Conservation (phyloP, 2,329 filamentous ascomycete species). For the Stagonosporopsis rhizophila region DNA sequence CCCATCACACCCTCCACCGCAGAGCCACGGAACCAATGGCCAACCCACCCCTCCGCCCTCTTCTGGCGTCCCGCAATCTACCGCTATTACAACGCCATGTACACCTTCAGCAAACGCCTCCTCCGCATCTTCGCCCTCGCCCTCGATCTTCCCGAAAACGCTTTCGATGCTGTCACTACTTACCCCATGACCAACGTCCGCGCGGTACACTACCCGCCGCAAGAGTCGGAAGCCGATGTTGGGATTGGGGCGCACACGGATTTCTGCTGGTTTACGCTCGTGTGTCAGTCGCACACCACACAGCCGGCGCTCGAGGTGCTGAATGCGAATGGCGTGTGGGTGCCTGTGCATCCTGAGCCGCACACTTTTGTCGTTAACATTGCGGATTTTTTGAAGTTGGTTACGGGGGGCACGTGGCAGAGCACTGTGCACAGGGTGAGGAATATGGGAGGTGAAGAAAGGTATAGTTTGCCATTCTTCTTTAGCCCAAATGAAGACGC, state of each 20-base stretch:
- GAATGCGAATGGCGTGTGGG: slow-evolving; percentile 52
- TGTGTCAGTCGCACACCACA: slow-evolving; percentile 38
- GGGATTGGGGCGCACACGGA: slow-evolving; percentile 54
- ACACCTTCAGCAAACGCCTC: slow-evolving; percentile 42
- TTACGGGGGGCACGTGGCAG: slow-evolving; percentile 51
- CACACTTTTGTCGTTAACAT: slow-evolving; percentile 53
- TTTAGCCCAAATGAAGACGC: slow-evolving; percentile 48
- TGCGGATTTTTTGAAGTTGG: slow-evolving; percentile 51
- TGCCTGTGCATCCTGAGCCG: slow-evolving; percentile 47
- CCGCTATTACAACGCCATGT: slow-evolving; percentile 42
- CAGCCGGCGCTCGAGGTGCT: slow-evolving; percentile 50
- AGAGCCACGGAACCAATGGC: slow-evolving; percentile 43
- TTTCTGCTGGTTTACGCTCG: slow-evolving; percentile 54
- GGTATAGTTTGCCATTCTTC: slow-evolving; percentile 54
- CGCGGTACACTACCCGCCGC: slow-evolving; percentile 52
- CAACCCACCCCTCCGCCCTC: slow-evolving; percentile 32
- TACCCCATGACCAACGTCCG: slow-evolving; percentile 54
- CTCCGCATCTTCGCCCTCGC: slow-evolving; percentile 49
- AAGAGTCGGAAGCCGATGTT: slow-evolving; percentile 39
- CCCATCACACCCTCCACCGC: slow-evolving; percentile 23
- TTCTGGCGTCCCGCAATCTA: slow-evolving; percentile 43
- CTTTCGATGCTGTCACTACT: slow-evolving; percentile 49
- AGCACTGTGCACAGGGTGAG: slow-evolving; percentile 52
- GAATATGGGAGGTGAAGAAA: slow-evolving; percentile 48
- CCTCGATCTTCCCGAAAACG: slow-evolving; percentile 49